Base-by-base conservation (phyloP, 495 filamentous ascomycete genomes). In the Neurospora discreta region DNA sequence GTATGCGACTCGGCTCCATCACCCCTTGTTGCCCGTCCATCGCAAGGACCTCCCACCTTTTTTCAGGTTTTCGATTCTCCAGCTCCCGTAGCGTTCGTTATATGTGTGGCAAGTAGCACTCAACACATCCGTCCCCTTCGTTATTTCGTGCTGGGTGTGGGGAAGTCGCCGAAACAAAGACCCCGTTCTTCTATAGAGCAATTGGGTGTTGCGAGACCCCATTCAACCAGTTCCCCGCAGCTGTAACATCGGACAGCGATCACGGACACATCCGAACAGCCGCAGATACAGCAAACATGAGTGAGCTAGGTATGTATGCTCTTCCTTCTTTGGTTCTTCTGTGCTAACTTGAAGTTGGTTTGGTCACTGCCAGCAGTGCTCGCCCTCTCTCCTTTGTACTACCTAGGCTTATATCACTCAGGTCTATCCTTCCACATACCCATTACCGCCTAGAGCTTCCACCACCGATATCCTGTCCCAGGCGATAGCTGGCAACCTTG, bases 401-500 rank as follows among this genome's bases (percentile, higher is more conserved):
- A 36, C 33, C 33, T 36, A 33, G 7, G 30, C 52, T 30, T 60
- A 26, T 26, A 26, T 60, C 23, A 18, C 26, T 33, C 33, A 36
- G 33, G 33, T 36, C 52, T 9, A 60, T 60, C 23, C 52, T 60
- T 60, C 52, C 52, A 3, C 10, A 3, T 7, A 52, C 30, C 20
- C 10, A 41, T 71, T 79, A 87, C 78, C 85, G 77, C 74, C 82
- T 83, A 52, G 81, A 81, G 74, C 81, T 81, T 40, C 85, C 86
- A 9, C 85, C 84, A n/a, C 87, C 86, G 76, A 92, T 90, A 73
- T 90, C 90, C 80, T 92, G 89, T 70, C 89, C 90, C 77, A 97
- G 82, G 70, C 93, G 82, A 82, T 99, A 99, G 73, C 93, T 94
- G n/a, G 92, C 90, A 74, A 99, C 93, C 85, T 97, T 98, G 81